These are phyloP conservation scores for Tricladium varicosporioides DNA, from an alignment of 2,329 filamentous ascomycete species.

Conservation along the genomic window DNA sequence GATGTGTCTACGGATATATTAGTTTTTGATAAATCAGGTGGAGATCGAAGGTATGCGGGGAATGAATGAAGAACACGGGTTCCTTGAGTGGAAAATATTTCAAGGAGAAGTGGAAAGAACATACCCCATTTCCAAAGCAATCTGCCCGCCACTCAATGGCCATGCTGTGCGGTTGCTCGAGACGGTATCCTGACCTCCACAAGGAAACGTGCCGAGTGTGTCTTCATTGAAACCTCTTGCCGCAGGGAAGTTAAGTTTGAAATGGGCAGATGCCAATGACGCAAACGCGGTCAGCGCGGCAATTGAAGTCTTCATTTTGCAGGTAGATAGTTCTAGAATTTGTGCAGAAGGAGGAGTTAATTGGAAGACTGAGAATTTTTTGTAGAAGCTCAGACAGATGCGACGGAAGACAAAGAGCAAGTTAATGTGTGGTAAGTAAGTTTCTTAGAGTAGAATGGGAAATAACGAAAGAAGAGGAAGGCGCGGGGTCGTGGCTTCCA, in stretches of 20 bases:
- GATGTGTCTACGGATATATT: slow-evolving; percentile 38
- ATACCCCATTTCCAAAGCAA: slow-evolving; percentile 47
- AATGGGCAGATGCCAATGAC: slow-evolving; percentile 52
- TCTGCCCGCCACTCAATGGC: slow-evolving; percentile 47
- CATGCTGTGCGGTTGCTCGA: slow-evolving; percentile 45
- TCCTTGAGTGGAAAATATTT: neutral
- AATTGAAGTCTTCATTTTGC: slow-evolving; percentile 26
- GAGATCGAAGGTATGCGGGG: no score
- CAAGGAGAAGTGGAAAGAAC: neutral
- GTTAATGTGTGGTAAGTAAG: neutral
- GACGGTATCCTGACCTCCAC: slow-evolving; percentile 46
- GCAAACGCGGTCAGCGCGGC: slow-evolving; percentile 37
- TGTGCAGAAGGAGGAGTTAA: neutral
- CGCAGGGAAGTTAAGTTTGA: slow-evolving; percentile 51
- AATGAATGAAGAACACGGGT: no score
- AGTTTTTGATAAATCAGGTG: neutral
- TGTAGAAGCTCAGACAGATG: neutral
- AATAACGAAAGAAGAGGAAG: neutral
- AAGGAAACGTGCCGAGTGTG: slow-evolving; percentile 38
- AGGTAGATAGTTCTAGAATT: neutral
- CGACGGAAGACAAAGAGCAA: neutral
- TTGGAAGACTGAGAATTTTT: neutral
- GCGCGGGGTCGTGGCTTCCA: neutral
- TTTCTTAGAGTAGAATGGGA: neutral
- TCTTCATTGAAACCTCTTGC: slow-evolving; percentile 45